These are phyloP conservation scores for Acanthamoeba polyphaga DNA, from an alignment of 208 protist species.

Conservation along the genomic window DNA sequence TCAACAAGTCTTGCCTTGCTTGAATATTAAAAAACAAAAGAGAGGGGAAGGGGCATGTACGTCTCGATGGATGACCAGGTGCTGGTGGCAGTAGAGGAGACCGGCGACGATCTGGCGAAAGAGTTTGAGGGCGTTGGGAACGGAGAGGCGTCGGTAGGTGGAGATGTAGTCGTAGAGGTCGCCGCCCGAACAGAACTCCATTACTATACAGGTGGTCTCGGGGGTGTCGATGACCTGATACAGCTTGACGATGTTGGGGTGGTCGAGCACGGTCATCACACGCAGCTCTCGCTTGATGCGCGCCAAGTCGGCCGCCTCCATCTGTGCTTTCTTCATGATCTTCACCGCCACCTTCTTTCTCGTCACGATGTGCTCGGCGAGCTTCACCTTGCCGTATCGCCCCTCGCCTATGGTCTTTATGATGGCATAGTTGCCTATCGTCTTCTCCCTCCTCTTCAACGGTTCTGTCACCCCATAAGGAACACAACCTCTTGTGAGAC, in stretches of 20 bases:
- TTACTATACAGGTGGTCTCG: conserved; percentile 69
- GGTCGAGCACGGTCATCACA: conserved; percentile 87
- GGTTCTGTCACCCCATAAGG: conserved; percentile 24
- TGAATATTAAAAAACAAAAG: background rate
- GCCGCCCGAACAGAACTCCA: conserved; percentile 88
- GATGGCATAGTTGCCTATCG: conserved; percentile 72
- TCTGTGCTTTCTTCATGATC: conserved; percentile 84
- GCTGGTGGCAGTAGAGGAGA: conserved; percentile 94
- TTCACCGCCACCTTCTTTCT: conserved; percentile 84
- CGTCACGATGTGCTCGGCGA: conserved; percentile 21
- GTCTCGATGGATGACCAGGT: conserved; percentile 92
- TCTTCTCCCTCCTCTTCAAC: conserved; percentile 67
- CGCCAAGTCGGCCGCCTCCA: conserved; percentile 74
- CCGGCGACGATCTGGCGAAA: conserved; percentile 96
- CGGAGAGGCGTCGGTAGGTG: conserved; percentile 90
- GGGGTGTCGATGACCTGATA: conserved; percentile 86
- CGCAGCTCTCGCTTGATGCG: conserved; percentile 85
- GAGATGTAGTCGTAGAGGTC: conserved; percentile 96
- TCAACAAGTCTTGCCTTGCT: background rate
- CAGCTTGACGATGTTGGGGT: conserved; percentile 88
- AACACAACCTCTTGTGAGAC: background rate
- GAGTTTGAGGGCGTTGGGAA: conserved; percentile 90
- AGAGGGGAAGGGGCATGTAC: background rate
- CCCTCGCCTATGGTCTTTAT: conserved; percentile 72
- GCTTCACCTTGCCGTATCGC: conserved; percentile 75